A percentile compares a stretch with the other conserved stretches of the same genome.
Evolutionary conservation across 805 yeast genomes (phyloP).

Genomic region (Scheffersomyces stipitis): DNA sequence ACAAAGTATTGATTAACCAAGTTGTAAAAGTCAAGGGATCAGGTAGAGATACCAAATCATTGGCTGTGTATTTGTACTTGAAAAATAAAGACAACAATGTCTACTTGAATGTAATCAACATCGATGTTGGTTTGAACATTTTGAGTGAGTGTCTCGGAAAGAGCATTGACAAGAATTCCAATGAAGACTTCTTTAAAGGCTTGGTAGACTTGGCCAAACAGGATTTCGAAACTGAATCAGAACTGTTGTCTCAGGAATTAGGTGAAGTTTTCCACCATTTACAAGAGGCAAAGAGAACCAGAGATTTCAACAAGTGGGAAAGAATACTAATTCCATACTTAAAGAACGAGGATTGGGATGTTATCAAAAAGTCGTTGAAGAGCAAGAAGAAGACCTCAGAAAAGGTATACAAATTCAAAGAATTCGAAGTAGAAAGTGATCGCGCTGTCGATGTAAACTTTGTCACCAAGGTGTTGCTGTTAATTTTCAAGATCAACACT

Average conservation of each 20-base stretch:
- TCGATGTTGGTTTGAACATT: conserved; percentile 67
- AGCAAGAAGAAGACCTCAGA: conserved; percentile 8
- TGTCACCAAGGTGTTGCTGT: conserved; percentile 44
- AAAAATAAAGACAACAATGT: conserved; percentile 44
- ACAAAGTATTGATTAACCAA: conserved; percentile 26
- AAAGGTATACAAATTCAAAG: conserved; percentile 30
- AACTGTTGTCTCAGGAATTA: conserved; percentile 15
- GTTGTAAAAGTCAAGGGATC: conserved; percentile 45
- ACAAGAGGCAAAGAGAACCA: conserved; percentile 13
- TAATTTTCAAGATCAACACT: conserved; percentile 33
- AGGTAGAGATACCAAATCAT: conserved; percentile 37
- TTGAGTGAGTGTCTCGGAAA: conserved; percentile 71
- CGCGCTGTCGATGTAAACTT: conserved; percentile 61
- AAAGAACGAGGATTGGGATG: conserved; percentile 27
- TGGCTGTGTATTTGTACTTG: conserved; percentile 41
- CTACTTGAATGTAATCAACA: conserved; percentile 43
- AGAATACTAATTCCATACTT: conserved; percentile 27
- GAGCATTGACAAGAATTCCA: conserved; percentile 31
- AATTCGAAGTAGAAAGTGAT: conserved; percentile 66
- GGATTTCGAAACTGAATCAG: conserved; percentile 16
- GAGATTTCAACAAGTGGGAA: conserved; percentile 26
- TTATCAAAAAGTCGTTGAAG: conserved; percentile 16
- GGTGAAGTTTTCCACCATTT: conserved; percentile 25
- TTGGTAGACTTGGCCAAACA: conserved; percentile 22
- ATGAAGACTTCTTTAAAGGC: conserved; percentile 23